Conservation (phyloP, 495 filamentous ascomycete species). For the Rusavskia elegans region DNA sequence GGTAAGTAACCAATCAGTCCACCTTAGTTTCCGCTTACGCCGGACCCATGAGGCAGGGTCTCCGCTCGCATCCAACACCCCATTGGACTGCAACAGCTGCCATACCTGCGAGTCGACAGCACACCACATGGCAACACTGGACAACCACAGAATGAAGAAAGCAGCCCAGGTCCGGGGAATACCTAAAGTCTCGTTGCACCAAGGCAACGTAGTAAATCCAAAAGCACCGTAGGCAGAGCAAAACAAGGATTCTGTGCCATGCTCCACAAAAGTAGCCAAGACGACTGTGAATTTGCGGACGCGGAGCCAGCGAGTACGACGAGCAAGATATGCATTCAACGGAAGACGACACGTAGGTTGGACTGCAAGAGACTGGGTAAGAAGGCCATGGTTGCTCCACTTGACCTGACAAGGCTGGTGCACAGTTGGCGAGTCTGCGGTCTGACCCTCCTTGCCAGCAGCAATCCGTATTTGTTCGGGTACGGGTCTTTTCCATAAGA, state of each 20-base stretch:
- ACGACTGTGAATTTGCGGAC: constrained; percentile 90
- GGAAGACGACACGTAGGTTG: constrained; percentile 78
- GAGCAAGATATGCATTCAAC: constrained; percentile 61
- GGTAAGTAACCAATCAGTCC: constrained; percentile 48
- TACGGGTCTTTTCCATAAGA: constrained; percentile 57
- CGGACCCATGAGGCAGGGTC: constrained; percentile 1
- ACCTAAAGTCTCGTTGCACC: constrained; percentile 34
- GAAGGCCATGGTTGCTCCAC: constrained; percentile 65
- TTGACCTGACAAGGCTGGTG: background rate
- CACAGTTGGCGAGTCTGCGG: constrained; percentile 7
- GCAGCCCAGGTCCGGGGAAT: constrained; percentile 52
- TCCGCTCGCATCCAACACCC: background rate
- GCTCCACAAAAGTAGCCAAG: constrained; percentile 82
- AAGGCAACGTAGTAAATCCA: constrained; percentile 57
- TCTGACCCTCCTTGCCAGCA: constrained; percentile 24
- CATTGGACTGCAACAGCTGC: constrained; percentile 31
- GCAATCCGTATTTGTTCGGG: constrained; percentile 11
- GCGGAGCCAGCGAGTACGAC: constrained; percentile 79
- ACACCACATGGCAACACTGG: constrained; percentile 55
- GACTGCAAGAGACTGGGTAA: constrained; percentile 51
- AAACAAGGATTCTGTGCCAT: constrained; percentile 77
- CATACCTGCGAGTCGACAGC: constrained; percentile 58
- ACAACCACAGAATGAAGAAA: constrained; percentile 49
- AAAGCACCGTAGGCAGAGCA: constrained; percentile 69
- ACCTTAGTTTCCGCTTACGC: constrained; percentile 10